These are phyloP conservation scores for Lodderomyces jiufengensis DNA, from an alignment of 1,139 yeast genomes.

Conservation along the genomic window DNA sequence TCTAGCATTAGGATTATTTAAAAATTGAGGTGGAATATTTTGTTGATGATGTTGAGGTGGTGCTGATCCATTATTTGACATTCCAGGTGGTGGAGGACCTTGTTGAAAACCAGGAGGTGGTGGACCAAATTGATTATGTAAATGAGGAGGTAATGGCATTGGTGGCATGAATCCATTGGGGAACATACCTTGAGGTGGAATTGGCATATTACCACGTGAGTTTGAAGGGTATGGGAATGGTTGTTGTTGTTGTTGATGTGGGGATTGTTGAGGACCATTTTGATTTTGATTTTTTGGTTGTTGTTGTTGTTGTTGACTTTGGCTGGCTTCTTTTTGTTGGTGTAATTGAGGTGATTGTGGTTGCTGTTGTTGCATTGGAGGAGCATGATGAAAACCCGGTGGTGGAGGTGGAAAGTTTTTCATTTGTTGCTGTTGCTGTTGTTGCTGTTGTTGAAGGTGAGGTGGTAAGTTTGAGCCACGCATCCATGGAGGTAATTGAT, in stretches of 20 bases:
- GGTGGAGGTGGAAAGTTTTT: conserved; percentile 11
- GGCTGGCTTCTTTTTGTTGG: conserved; percentile 11
- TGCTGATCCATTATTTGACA: conserved; percentile 7
- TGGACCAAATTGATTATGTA: conserved; percentile 11
- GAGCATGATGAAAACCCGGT: conserved; percentile 13
- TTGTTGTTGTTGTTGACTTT: conserved; percentile 5
- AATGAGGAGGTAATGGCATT: conserved; percentile 14
- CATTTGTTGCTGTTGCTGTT: conserved; percentile 9
- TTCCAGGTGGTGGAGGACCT: conserved; percentile 22
- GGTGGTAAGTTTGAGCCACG: conserved; percentile 9
- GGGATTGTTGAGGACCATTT: conserved; percentile 5
- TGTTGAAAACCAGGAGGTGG: conserved; percentile 25
- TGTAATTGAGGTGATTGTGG: conserved; percentile 15
- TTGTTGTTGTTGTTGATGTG: conserved; percentile 6
- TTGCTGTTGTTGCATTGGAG: conserved; percentile 9
- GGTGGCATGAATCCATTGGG: conserved; percentile 17
- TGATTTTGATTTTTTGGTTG: conserved; percentile 8
- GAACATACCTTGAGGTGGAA: conserved; percentile 17
- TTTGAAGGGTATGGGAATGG: conserved; percentile 10
- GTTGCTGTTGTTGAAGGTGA: conserved; percentile 13
- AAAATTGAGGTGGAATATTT: conserved; percentile 17
- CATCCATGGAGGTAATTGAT: conserved; percentile 9
- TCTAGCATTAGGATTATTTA: conserved; percentile 14
- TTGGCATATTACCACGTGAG: conserved; percentile 9
- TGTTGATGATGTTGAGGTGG: no score